Conservation (phyloP, 2,329 filamentous ascomycete species). For the Xylaria sp. region DNA sequence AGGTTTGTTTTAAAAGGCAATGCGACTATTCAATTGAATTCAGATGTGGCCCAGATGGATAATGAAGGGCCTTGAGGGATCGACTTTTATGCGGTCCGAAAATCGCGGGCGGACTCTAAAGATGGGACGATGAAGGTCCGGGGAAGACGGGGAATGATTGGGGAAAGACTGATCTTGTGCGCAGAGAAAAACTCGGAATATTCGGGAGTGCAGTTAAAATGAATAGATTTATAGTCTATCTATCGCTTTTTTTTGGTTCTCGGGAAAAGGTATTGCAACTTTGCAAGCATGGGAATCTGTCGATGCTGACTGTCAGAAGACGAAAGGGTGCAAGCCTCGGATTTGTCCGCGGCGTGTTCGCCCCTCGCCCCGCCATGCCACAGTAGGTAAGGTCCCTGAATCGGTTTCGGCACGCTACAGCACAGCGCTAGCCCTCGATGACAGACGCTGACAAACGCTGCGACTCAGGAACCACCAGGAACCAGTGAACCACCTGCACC, state of each 20-base stretch:
- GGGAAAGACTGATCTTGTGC: not conserved
- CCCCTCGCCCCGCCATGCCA: conserved; percentile 2
- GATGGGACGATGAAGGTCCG: not conserved
- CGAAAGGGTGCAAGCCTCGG: not conserved
- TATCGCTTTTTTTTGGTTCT: too few relatives aligned
- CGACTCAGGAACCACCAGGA: conserved; percentile 6
- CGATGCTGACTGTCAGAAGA: conserved; percentile 7
- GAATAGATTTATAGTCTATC: not conserved
- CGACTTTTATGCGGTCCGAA: not conserved
- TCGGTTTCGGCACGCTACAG: conserved; percentile 1
- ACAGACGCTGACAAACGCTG: conserved; percentile 27
- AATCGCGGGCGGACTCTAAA: not conserved
- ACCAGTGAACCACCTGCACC: too few relatives aligned
- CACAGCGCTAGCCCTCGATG: conserved; percentile 14
- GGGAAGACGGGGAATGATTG: not conserved
- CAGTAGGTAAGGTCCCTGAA: conserved; percentile 1
- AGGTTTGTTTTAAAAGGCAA: not conserved
- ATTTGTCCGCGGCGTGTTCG: conserved; percentile 10
- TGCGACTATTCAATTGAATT: not conserved
- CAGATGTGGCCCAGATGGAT: not conserved
- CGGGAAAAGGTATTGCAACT: too few relatives aligned
- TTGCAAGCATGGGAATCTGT: too few relatives aligned
- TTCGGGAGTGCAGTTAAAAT: not conserved
- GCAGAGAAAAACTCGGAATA: not conserved
- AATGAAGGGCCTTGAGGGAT: not conserved